Evolutionary conservation across 768 basidiomycete species (phyloP).

Genomic region (Trametes villosa): DNA sequence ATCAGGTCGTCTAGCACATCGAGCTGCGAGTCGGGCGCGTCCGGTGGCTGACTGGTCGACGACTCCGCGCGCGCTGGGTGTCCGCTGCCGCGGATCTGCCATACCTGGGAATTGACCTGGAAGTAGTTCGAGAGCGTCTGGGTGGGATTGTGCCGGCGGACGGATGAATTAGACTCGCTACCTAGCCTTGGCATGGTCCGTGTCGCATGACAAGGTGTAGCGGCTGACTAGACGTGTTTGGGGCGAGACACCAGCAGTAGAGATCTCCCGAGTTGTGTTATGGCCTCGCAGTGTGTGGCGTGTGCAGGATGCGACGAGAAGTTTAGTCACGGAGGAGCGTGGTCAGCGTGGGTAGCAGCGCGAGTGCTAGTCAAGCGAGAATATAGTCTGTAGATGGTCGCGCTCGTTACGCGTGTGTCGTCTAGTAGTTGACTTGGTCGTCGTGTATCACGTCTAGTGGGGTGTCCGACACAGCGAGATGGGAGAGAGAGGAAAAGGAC

Average conservation of each 20-base stretch:
- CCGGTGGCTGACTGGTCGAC: background rate
- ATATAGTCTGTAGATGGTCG: background rate
- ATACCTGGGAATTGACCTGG: conserved; percentile 16
- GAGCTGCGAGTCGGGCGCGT: conserved; percentile 1
- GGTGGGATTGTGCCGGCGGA: conserved; percentile 15
- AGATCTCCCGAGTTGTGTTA: background rate
- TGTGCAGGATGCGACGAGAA: background rate
- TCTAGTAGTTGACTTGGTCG: background rate
- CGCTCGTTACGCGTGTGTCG: background rate
- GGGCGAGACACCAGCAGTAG: background rate
- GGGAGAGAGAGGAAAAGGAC: background rate
- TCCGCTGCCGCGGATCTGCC: conserved; percentile 2
- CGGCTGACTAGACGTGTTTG: background rate
- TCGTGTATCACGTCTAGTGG: background rate
- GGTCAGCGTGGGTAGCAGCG: background rate
- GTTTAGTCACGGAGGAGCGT: background rate
- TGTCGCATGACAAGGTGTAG: conserved; percentile 8
- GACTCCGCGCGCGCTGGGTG: background rate
- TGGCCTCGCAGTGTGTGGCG: background rate
- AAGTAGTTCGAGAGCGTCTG: conserved; percentile 13
- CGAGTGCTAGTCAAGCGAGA: background rate
- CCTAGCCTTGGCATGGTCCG: conserved; percentile 18
- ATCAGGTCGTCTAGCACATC: conserved; percentile 6
- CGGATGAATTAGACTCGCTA: conserved; percentile 20
- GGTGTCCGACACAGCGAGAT: background rate